phyloP scores from a whole-genome alignment of 495 filamentous ascomycete genomes.

The Lasiosphaeria hispida region DNA sequence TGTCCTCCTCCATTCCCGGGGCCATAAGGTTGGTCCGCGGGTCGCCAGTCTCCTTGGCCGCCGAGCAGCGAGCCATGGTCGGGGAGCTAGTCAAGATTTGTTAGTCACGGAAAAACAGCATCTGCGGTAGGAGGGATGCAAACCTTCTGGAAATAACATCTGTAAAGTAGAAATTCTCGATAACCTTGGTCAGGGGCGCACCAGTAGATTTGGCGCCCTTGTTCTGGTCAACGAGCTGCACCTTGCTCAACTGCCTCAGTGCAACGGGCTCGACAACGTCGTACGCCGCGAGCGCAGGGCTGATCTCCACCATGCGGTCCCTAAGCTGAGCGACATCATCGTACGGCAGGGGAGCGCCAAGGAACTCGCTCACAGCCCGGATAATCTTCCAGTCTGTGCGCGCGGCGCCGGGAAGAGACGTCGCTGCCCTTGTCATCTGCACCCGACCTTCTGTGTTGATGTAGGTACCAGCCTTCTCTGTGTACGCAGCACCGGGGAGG shows the following conservation, averaged over 20 bases:
- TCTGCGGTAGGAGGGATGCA: constrained; percentile 23
- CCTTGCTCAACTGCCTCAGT: constrained; percentile 71
- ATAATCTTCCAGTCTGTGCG: constrained; percentile 99
- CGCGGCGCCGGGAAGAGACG: constrained; percentile 78
- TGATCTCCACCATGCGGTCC: constrained; percentile 93
- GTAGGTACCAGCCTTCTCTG: constrained; percentile 95
- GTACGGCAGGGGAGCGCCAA: constrained; percentile 84
- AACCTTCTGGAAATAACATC: constrained; percentile 93
- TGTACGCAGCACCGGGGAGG: constrained; percentile 91
- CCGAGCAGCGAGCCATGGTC: constrained; percentile 95
- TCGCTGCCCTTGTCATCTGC: constrained; percentile 87
- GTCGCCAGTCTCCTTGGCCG: constrained; percentile 67
- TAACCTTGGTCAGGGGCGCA: constrained; percentile 71
- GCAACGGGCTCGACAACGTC: constrained; percentile 82
- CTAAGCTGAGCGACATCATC: constrained; percentile 84
- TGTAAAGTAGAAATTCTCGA: constrained; percentile 97
- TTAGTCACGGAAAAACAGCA: not conserved
- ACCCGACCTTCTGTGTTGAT: constrained; percentile 96
- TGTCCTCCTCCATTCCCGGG: constrained; percentile 59
- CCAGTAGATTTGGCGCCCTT: constrained; percentile 70
- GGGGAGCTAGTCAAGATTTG: constrained; percentile 65
- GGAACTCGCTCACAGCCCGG: constrained; percentile 83
- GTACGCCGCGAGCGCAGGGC: constrained; percentile 81
- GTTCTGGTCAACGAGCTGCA: constrained; percentile 93
- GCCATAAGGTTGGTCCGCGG: constrained; percentile 86